A percentile compares a stretch with the other conserved stretches of the same genome.
These are phyloP conservation scores for Coemansia reversa DNA, from an alignment of 192 early-diverging fungal genomes.

Conservation along the genomic window DNA sequence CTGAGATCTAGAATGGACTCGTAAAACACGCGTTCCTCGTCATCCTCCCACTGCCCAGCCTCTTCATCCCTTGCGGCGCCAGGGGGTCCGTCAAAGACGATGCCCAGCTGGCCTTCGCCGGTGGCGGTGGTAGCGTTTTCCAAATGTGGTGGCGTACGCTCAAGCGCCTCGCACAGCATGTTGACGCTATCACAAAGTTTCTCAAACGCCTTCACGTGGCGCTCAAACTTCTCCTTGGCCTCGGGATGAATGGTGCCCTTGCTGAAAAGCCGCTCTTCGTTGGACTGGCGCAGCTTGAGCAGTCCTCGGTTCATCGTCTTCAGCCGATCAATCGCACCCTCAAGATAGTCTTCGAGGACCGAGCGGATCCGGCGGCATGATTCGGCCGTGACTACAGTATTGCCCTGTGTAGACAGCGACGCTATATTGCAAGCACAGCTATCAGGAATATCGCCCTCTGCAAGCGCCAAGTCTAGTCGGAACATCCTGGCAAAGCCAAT, in stretches of 20 bases:
- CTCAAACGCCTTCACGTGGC: slow-evolving; percentile 25
- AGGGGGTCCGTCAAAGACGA: slow-evolving; percentile 40
- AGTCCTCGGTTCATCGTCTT: slow-evolving; percentile 58
- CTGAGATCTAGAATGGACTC: slow-evolving; percentile 80
- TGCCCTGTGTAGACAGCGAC: background rate
- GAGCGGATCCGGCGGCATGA: slow-evolving; percentile 23
- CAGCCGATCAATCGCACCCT: slow-evolving; percentile 37
- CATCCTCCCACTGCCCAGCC: slow-evolving; percentile 81
- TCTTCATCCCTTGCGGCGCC: slow-evolving; percentile 10
- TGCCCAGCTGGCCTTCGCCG: slow-evolving; percentile 34
- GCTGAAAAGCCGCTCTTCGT: slow-evolving; percentile 77
- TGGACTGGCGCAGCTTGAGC: slow-evolving; percentile 68
- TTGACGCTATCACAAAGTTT: slow-evolving; percentile 33
- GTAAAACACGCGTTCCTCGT: slow-evolving; percentile 89
- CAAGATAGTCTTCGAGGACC: slow-evolving; percentile 42
- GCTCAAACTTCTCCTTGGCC: slow-evolving; percentile 36
- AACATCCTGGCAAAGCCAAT: slow-evolving; percentile 33
- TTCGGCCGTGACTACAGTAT: slow-evolving; percentile 20
- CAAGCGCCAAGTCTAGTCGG: slow-evolving; percentile 25
- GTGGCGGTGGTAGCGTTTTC: slow-evolving; percentile 63
- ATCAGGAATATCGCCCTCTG: slow-evolving; percentile 11
- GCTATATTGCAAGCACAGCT: slow-evolving; percentile 9
- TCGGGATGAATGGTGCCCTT: slow-evolving; percentile 60
- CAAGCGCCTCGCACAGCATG: slow-evolving; percentile 71
- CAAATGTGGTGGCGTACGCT: slow-evolving; percentile 73